phyloP scores from a whole-genome alignment of 805 yeast species.

The Ogataea corticis region DNA sequence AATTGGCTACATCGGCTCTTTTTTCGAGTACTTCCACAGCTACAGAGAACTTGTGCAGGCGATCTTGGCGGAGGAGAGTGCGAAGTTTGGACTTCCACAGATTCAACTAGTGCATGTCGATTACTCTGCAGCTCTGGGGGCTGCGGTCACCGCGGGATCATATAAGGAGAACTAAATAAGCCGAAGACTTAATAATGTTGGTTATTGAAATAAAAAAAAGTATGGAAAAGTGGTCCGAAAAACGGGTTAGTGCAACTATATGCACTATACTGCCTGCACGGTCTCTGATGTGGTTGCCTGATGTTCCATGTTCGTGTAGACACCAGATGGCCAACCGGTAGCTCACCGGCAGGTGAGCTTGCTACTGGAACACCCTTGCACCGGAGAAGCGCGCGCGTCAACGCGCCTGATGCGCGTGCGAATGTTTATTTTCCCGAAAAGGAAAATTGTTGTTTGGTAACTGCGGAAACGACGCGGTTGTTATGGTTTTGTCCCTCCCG shows the following conservation, averaged over 20 bases:
- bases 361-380: constrained; percentile 3
- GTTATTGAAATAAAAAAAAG: too few species aligned
- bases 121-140: constrained; percentile 17
- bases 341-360: too few species aligned
- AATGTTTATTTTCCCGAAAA: background rate
- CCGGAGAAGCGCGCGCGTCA: background rate
- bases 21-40: constrained; percentile 43
- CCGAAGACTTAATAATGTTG: too few species aligned
- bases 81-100: background rate
- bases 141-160: constrained; percentile 10
- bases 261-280: too few species aligned
- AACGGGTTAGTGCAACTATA: too few species aligned
- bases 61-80: constrained; percentile 10
- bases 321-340: too few species aligned
- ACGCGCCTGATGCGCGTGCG: constrained; percentile 1
- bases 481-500: background rate
- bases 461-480: constrained; percentile 2
- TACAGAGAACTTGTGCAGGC: constrained; percentile 38
- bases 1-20: constrained; percentile 54
- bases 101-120: constrained; percentile 7
- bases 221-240: too few species aligned
- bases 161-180: too few species aligned
- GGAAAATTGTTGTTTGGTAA: background rate
- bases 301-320: too few species aligned
- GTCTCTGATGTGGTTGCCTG: too few species aligned